phyloP scores from a whole-genome alignment of 2,329 filamentous ascomycete genomes.

The Ceratocystis lukuohia region DNA sequence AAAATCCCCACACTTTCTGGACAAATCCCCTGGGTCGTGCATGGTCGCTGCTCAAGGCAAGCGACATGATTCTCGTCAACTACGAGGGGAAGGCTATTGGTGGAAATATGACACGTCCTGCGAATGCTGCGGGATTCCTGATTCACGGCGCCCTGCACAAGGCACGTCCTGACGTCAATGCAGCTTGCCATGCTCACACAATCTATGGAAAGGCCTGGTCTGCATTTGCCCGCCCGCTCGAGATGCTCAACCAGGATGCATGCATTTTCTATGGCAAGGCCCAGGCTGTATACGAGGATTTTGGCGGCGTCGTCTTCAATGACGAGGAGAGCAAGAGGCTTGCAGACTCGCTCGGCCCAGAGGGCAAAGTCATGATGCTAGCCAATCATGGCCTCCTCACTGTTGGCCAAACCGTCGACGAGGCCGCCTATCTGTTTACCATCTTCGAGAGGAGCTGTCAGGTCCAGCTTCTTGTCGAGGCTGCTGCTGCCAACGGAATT shows the following conservation, averaged over 20 bases:
- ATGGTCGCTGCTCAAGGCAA: slow-evolving; percentile 50
- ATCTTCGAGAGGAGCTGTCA: slow-evolving; percentile 54
- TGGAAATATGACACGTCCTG: slow-evolving; percentile 40
- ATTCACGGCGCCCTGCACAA: slow-evolving; percentile 55
- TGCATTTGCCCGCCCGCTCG: slow-evolving; percentile 45
- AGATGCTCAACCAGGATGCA: slow-evolving; percentile 56
- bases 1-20: slow-evolving; percentile 28
- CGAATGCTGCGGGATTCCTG: slow-evolving; percentile 54
- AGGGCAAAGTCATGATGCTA: slow-evolving; percentile 47
- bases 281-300: slow-evolving; percentile 48
- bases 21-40: slow-evolving; percentile 49
- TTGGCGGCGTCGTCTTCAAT: slow-evolving; percentile 39
- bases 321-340: slow-evolving; percentile 49
- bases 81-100: slow-evolving; percentile 44
- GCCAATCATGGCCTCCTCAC: slow-evolving; percentile 59
- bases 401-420: slow-evolving; percentile 54
- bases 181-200: slow-evolving; percentile 53
- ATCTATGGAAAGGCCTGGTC: slow-evolving; percentile 53
- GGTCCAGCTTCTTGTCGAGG: slow-evolving; percentile 53
- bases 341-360: slow-evolving; percentile 44
- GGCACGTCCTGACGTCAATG: slow-evolving; percentile 47
- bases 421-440: slow-evolving; percentile 56
- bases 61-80: slow-evolving; percentile 55
- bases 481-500: slow-evolving; percentile 32
- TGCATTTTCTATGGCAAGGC: slow-evolving; percentile 45